Conservation (phyloP, 371 early-diverging fungal species). For the Mortierella sp. region DNA sequence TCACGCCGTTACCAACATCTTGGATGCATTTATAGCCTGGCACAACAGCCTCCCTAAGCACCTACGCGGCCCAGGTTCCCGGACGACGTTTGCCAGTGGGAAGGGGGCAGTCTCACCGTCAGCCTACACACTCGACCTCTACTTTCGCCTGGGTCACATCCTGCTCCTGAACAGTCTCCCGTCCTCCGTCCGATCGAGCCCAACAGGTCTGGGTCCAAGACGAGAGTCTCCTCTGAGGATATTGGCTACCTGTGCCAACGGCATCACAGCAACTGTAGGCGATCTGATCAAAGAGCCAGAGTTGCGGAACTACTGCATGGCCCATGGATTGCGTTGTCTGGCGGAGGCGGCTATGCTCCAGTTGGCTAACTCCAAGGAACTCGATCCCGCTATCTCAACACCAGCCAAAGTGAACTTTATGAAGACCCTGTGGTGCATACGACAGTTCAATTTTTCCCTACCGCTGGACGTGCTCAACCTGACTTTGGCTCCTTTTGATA, state of each 20-base stretch:
- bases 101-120: conserved; percentile 6
- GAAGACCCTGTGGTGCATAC: conserved; percentile 53
- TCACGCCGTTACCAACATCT: conserved; percentile 29
- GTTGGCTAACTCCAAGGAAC: conserved; percentile 32
- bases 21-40: conserved; percentile 30
- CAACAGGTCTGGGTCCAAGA: conserved; percentile 51
- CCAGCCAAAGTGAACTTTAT: conserved; percentile 53
- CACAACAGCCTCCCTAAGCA: conserved; percentile 23
- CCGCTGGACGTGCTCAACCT: conserved; percentile 17
- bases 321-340: conserved; percentile 31
- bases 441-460: conserved; percentile 36
- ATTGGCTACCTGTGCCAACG: conserved; percentile 53
- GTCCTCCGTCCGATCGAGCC: conserved; percentile 31
- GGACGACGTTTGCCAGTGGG: not conserved
- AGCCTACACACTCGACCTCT: conserved; percentile 24
- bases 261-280: conserved; percentile 40
- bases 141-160: conserved; percentile 42
- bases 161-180: conserved; percentile 40
- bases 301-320: conserved; percentile 20
- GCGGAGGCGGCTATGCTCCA: conserved; percentile 51
- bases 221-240: conserved; percentile 45
- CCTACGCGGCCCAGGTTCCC: conserved; percentile 17
- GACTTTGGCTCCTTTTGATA: conserved; percentile 21
- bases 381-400: conserved; percentile 48
- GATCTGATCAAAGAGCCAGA: conserved; percentile 33